These are phyloP conservation scores for Ephemerocybe angulata DNA, from an alignment of 768 basidiomycete species.

Conservation along the genomic window DNA sequence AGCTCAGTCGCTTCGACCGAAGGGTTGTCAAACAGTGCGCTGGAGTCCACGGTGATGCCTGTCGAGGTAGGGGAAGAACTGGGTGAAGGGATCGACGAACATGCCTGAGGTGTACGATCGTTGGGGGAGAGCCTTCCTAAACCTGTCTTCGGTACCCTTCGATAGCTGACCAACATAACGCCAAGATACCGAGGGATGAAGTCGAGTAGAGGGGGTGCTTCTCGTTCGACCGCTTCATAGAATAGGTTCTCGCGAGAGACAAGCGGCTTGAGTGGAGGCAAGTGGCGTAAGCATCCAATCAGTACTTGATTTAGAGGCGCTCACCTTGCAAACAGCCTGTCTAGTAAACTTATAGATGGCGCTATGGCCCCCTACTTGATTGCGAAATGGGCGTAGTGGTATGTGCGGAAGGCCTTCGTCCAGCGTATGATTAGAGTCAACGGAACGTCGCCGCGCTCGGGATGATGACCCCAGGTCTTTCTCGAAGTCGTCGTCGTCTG, in stretches of 20 bases:
- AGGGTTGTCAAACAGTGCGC: slow-evolving; percentile 33
- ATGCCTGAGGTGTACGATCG: slow-evolving; percentile 24
- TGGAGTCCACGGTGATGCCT: slow-evolving; percentile 18
- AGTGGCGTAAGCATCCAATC: slow-evolving; percentile 13
- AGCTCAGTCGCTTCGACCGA: slow-evolving; percentile 71
- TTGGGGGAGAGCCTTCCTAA: slow-evolving; percentile 22
- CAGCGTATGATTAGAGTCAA: slow-evolving; percentile 35
- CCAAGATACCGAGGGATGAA: slow-evolving; percentile 99
- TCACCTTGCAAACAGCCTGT: slow-evolving; percentile 96
- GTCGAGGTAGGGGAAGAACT: slow-evolving; percentile 17
- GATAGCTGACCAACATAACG: slow-evolving; percentile 97
- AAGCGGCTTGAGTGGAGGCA: slow-evolving; percentile 63
- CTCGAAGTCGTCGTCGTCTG: slow-evolving; percentile 3
- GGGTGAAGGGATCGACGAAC: background rate
- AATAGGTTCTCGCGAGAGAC: slow-evolving; percentile 97
- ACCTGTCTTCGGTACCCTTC: slow-evolving; percentile 57
- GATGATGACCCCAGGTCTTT: background rate
- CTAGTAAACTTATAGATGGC: slow-evolving; percentile 98
- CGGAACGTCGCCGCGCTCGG: background rate
- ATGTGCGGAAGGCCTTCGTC: slow-evolving; percentile 78
- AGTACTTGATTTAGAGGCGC: slow-evolving; percentile 23
- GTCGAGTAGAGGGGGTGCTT: slow-evolving; percentile 85
- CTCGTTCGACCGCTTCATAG: slow-evolving; percentile 93
- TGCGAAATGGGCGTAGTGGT: slow-evolving; percentile 90
- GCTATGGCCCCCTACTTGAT: slow-evolving; percentile 96